Conservation (phyloP, 352 stramenopile genomes). For the Globisporangium viniferum region DNA sequence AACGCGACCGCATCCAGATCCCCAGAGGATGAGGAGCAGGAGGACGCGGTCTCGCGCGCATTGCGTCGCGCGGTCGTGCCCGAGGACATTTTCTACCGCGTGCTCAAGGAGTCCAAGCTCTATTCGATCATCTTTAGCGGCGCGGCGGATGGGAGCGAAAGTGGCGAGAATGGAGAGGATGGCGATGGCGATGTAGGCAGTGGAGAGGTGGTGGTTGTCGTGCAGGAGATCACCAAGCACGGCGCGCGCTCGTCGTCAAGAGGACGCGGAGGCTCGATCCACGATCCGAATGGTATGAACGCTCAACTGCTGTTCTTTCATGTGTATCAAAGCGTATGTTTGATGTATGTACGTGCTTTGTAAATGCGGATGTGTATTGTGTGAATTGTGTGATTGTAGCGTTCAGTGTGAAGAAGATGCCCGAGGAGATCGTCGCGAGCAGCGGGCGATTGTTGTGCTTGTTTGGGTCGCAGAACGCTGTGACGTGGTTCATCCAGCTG, state of each 20-base stretch:
- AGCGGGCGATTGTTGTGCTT: conserved; percentile 57
- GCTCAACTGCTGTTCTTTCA: not conserved
- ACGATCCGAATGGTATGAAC: conserved; percentile 43
- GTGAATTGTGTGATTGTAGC: conserved; percentile 18
- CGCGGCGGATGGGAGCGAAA: conserved; percentile 10
- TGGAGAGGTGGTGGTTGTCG: conserved; percentile 52
- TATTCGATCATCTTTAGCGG: conserved; percentile 56
- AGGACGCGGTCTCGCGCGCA: conserved; percentile 14
- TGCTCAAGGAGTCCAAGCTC: conserved; percentile 61
- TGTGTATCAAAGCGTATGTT: not conserved
- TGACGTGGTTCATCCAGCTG: conserved; percentile 72
- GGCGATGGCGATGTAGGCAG: not conserved
- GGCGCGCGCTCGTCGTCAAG: conserved; percentile 20
- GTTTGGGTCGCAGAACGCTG: conserved; percentile 43
- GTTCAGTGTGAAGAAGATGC: conserved; percentile 80
- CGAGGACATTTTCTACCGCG: conserved; percentile 65
- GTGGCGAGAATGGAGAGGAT: not conserved
- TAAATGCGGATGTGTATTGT: not conserved
- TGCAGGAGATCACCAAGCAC: conserved; percentile 60
- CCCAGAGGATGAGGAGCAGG: not conserved
- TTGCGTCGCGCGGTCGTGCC: conserved; percentile 38
- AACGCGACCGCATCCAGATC: not conserved
- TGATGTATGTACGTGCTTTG: not conserved
- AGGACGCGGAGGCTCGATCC: conserved; percentile 10
- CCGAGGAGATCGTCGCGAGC: conserved; percentile 66